phyloP scores from a whole-genome alignment of 2,329 filamentous ascomycete genomes.

The Ceratocystis albifundus region DNA sequence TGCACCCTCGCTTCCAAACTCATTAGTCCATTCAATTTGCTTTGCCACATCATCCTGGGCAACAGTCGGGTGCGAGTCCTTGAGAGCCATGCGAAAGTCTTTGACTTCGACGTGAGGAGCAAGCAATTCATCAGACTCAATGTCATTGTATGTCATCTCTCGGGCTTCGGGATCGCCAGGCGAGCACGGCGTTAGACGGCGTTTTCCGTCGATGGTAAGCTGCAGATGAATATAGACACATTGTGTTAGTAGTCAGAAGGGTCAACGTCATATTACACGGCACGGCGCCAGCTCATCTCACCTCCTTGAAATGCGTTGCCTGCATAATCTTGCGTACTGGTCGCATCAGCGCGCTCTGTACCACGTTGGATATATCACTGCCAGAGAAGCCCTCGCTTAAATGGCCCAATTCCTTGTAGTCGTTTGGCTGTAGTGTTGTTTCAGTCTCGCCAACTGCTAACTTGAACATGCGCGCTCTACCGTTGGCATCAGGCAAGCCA shows the following conservation, averaged over 20 bases:
- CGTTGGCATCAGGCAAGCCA: slow-evolving; percentile 73
- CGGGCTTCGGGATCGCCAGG: slow-evolving; percentile 74
- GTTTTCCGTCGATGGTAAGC: slow-evolving; percentile 56
- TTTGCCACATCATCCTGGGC: slow-evolving; percentile 71
- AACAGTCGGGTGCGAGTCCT: slow-evolving; percentile 78
- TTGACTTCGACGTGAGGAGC: slow-evolving; percentile 79
- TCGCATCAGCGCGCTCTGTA: slow-evolving; percentile 95
- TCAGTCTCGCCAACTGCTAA: slow-evolving; percentile 87
- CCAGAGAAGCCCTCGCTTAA: slow-evolving; percentile 90
- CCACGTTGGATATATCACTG: slow-evolving; percentile 88
- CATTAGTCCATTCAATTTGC: slow-evolving; percentile 87
- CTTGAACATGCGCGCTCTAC: slow-evolving; percentile 90
- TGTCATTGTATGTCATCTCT: slow-evolving; percentile 88
- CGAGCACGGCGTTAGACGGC: slow-evolving; percentile 78
- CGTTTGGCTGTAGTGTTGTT: slow-evolving; percentile 63
- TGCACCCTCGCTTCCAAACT: slow-evolving; percentile 85
- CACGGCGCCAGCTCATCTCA: slow-evolving; percentile 32
- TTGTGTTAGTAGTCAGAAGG: slow-evolving; percentile 9
- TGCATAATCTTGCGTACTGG: slow-evolving; percentile 94
- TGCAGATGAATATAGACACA: slow-evolving; percentile 29
- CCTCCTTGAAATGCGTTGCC: slow-evolving; percentile 94
- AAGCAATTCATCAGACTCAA: slow-evolving; percentile 71
- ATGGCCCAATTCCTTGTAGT: slow-evolving; percentile 69
- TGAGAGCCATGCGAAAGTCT: slow-evolving; percentile 89
- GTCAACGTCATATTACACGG: neutral